Evolutionary conservation across 345 rosid species (phyloP).

Genomic region (Pistacia atlantica): DNA sequence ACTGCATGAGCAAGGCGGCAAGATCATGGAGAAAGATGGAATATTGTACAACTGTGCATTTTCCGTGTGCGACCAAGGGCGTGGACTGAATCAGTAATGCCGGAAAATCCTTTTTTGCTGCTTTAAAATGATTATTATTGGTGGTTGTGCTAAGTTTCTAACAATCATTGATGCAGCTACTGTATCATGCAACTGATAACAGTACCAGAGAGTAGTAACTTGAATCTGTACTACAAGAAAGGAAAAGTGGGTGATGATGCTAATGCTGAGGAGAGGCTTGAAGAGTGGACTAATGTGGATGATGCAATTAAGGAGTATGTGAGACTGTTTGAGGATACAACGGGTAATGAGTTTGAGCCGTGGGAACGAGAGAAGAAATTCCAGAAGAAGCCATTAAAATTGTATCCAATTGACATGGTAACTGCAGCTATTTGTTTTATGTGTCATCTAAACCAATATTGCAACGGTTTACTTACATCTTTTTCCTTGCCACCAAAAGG

Average conservation of each 20-base stretch:
- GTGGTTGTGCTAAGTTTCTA: background rate
- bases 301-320: slow-evolving; percentile 66
- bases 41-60: slow-evolving; percentile 75
- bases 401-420: slow-evolving; percentile 81
- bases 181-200: slow-evolving; percentile 71
- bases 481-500: slow-evolving; percentile 32
- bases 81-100: slow-evolving; percentile 58
- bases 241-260: slow-evolving; percentile 70
- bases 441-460: background rate
- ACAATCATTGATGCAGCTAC: slow-evolving; percentile 38
- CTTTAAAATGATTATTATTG: background rate
- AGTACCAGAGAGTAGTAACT: slow-evolving; percentile 50
- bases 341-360: slow-evolving; percentile 78
- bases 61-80: slow-evolving; percentile 65
- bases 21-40: slow-evolving; percentile 66
- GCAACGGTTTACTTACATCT: too few species aligned
- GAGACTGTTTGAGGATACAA: slow-evolving; percentile 65
- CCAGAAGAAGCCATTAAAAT: slow-evolving; percentile 61
- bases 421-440: background rate
- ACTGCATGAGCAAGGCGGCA: slow-evolving; percentile 57
- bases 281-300: slow-evolving; percentile 63
- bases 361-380: slow-evolving; percentile 85
- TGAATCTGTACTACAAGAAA: slow-evolving; percentile 71
- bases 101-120: background rate
- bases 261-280: slow-evolving; percentile 65